A percentile compares a stretch with the other conserved stretches of the same genome.
Conservation (phyloP, 257 asterid species). For the Petunia axillaris region DNA sequence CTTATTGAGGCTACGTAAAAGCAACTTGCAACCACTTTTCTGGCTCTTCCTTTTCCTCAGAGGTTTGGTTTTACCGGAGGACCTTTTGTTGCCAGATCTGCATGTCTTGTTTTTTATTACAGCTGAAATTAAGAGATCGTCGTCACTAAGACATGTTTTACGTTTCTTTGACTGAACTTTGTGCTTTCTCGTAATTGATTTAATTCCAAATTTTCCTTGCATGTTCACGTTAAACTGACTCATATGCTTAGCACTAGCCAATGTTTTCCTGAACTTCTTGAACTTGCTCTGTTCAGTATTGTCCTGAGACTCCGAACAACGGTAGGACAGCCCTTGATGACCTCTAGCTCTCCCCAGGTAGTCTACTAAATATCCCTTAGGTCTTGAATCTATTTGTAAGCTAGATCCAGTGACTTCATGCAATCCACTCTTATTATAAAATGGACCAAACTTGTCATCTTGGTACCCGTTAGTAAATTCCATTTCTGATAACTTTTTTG, state of each 20-base stretch:
- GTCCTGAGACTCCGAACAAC: conserved; percentile 1
- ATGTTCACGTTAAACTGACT: conserved; percentile 7
- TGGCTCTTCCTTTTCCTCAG: conserved; percentile 60
- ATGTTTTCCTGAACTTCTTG: not conserved
- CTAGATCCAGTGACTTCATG: conserved; percentile 22
- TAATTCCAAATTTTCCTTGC: not conserved
- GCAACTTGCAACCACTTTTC: conserved; percentile 87
- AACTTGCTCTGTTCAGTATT: conserved; percentile 11
- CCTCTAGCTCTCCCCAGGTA: conserved; percentile 18
- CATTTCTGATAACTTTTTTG: conserved; percentile 72
- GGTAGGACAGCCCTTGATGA: not conserved
- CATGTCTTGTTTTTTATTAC: conserved; percentile 56
- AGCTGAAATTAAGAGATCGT: conserved; percentile 85
- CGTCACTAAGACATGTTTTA: conserved; percentile 58
- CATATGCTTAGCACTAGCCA: not conserved
- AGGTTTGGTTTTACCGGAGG: conserved; percentile 57
- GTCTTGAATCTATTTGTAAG: conserved; percentile 15
- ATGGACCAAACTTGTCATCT: conserved; percentile 30
- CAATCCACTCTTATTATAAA: conserved; percentile 22
- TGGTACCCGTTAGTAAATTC: conserved; percentile 41
- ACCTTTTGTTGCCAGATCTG: conserved; percentile 50
- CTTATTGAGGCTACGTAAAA: conserved; percentile 66
- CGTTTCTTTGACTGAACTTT: conserved; percentile 49
- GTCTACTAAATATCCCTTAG: conserved; percentile 8
- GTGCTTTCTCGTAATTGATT: not conserved